These are phyloP conservation scores for Boletus subparvulus DNA, from an alignment of 768 basidiomycete genomes.

Conservation along the genomic window DNA sequence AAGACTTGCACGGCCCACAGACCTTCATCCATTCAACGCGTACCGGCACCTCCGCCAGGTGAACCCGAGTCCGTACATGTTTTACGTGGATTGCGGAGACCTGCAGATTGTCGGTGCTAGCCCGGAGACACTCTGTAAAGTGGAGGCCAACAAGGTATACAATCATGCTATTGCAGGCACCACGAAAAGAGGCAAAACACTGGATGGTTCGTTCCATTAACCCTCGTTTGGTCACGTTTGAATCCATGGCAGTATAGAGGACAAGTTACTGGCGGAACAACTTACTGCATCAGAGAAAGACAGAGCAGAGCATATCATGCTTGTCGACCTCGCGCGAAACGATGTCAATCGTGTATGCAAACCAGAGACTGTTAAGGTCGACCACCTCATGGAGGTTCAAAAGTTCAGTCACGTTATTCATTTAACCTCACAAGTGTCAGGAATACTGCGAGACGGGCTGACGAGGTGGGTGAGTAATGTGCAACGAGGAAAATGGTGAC, in stretches of 20 bases:
- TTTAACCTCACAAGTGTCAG: conserved; percentile 93
- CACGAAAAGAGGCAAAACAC: conserved; percentile 78
- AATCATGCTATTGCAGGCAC: conserved; percentile 99
- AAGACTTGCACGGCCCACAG: conserved; percentile 78
- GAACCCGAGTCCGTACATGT: conserved; percentile 99
- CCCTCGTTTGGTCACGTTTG: background rate
- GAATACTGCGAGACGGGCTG: conserved; percentile 74
- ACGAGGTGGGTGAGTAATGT: conserved; percentile 57
- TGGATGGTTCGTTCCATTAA: conserved; percentile 61
- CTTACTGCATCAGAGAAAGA: conserved; percentile 89
- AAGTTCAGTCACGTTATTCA: conserved; percentile 99
- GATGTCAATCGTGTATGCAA: conserved; percentile 98
- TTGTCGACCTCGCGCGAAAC: conserved; percentile 96
- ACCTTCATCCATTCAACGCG: conserved; percentile 94
- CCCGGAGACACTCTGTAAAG: conserved; percentile 96
- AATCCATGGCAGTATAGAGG: conserved; percentile 61
- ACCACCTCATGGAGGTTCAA: conserved; percentile 89
- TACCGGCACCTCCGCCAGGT: conserved; percentile 91
- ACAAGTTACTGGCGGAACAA: conserved; percentile 69
- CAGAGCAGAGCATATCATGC: conserved; percentile 97
- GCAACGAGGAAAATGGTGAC: background rate
- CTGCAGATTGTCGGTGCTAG: conserved; percentile 96
- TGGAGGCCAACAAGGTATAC: conserved; percentile 86
- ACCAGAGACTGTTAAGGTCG: conserved; percentile 93
- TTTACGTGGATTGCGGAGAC: conserved; percentile 92